Percentiles rank a stretch among this genome's conserved stretches.
phyloP scores from a whole-genome alignment of 108 stramenopile genomes.

The Cylindrotheca closterium region DNA sequence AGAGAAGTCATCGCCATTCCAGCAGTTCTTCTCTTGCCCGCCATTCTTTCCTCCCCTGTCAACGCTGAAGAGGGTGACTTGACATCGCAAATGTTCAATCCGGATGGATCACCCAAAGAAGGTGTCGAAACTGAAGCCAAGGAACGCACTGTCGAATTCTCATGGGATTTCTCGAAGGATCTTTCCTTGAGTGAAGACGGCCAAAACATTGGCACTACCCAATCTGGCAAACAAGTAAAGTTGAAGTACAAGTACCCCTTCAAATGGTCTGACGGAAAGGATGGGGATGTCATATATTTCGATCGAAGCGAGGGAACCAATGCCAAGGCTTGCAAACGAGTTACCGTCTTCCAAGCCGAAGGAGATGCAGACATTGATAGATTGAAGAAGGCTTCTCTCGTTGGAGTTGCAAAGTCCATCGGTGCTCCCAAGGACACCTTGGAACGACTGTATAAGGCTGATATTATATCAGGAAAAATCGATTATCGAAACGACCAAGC shows the following conservation, averaged over 20 bases:
- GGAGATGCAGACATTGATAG: constrained; percentile 30
- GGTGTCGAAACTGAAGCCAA: constrained; percentile 56
- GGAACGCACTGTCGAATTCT: constrained; percentile 43
- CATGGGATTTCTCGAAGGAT: constrained; percentile 33
- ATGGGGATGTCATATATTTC: constrained; percentile 41
- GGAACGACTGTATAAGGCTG: constrained; percentile 56
- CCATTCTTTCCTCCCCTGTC: neutral
- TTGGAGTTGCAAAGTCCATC: constrained; percentile 71
- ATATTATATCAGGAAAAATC: constrained; percentile 64
- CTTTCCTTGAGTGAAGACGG: constrained; percentile 45
- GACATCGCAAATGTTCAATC: constrained; percentile 66
- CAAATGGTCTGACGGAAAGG: constrained; percentile 63
- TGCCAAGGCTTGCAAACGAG: constrained; percentile 65
- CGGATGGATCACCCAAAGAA: constrained; percentile 72
- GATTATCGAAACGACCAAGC: constrained; percentile 36
- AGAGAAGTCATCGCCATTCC: constrained; percentile 3
- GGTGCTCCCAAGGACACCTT: constrained; percentile 42
- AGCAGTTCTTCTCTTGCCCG: neutral
- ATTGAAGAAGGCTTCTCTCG: constrained; percentile 65
- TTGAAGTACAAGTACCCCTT: constrained; percentile 62
- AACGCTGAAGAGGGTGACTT: constrained; percentile 33
- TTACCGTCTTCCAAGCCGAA: constrained; percentile 63
- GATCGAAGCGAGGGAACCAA: constrained; percentile 64
- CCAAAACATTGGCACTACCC: constrained; percentile 14
- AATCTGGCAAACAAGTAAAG: constrained; percentile 21